Base-by-base conservation (phyloP, 495 filamentous ascomycete genomes). In the Evansstolkia leycettana region DNA sequence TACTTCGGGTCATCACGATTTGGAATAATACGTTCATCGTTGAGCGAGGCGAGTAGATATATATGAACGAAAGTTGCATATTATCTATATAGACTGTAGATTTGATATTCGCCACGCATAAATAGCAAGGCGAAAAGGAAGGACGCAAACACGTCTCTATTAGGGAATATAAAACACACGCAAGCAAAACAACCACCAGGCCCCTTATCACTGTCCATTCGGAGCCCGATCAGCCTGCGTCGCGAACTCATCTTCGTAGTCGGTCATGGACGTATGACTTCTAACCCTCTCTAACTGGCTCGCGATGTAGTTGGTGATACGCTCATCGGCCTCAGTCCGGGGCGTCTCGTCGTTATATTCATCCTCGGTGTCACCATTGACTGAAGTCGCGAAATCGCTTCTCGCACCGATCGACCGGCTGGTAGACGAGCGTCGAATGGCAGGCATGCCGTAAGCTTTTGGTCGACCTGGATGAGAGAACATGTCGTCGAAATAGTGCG, bases 401-500 rank as follows among this genome's bases (percentile, higher is more conserved):
- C 85, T 74, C 25, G 75, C 74, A 6, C 81, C 78, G 42, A 96
- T 87, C n/a, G 84, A 92, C 11, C 89, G 73, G 14, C 67, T 76
- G 3, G 84, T 92, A 0, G 84, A 90, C 2, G 83, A 87, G 17
- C 87, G 78, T 11, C 88, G 80, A 33, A 90, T 63, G 14, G 67
- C 61, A 6, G 64, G 63, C 29, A 58, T 59, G 35, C 46, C 47
- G 20, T 58, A 46, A 45, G 55, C 29, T 38, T 52, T 45, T 25
- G 69, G 56, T 26, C 67, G 57, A 3, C 45, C 39, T 14, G 52
- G 50, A 18, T 55, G 62, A 16, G 75, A 74, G 61, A 92, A 84
- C 41, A 87, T 74, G 42, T 96, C 89, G 46, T 96, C 89, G 49
- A 96, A 96, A 62, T 95, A 95, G 55, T 94, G 87, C 7, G 76